These are phyloP conservation scores for Emmonsia crescens DNA, from an alignment of 2,329 filamentous ascomycete genomes.

Conservation along the genomic window DNA sequence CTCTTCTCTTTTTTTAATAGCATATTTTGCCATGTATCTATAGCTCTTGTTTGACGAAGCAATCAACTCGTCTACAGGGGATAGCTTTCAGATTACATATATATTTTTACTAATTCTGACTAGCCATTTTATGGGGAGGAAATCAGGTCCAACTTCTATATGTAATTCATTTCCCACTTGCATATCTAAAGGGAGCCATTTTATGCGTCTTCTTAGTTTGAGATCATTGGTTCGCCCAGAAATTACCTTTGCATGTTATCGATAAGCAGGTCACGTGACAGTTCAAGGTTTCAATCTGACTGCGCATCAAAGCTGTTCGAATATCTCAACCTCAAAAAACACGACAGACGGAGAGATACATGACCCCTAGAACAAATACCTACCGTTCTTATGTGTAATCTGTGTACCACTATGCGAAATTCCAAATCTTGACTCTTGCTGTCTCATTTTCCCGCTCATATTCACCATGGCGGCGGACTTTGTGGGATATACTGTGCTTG, in stretches of 20 bases:
- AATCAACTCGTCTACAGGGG: not conserved
- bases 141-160: not conserved
- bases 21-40: not conserved
- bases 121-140: not conserved
- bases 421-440: not conserved
- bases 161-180: not conserved
- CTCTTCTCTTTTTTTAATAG: not conserved
- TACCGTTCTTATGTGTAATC: not conserved
- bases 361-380: not conserved
- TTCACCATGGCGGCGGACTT: conserved; percentile 55
- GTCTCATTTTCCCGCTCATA: not conserved
- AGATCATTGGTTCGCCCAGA: too few species aligned
- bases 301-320: not conserved
- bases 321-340: not conserved
- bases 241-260: not conserved
- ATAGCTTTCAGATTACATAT: not conserved
- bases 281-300: not conserved
- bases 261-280: not conserved
- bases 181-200: not conserved
- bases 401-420: not conserved
- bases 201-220: not conserved
- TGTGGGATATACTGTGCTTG: conserved; percentile 63
- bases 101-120: not conserved
- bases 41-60: not conserved
- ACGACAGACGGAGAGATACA: not conserved